A percentile compares a stretch with the other conserved stretches of the same genome.
Conservation (phyloP, 768 basidiomycete genomes). For the Thelephora aurantiotincta region DNA sequence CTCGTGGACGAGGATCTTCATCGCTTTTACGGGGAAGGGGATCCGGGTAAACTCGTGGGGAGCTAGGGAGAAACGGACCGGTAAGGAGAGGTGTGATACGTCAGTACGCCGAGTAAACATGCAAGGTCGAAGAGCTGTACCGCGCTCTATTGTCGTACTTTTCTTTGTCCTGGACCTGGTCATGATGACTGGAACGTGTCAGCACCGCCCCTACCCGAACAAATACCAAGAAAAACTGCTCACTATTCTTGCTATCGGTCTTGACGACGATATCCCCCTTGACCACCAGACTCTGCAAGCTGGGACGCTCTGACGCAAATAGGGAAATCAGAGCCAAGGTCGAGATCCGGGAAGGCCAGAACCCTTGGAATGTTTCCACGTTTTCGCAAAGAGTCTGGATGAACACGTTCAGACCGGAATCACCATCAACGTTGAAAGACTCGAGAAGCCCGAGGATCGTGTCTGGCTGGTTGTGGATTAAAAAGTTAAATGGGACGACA, state of each 20-base stretch:
- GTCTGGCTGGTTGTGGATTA: slow-evolving; percentile 78
- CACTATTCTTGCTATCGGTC: slow-evolving; percentile 69
- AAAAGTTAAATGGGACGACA: slow-evolving; percentile 85
- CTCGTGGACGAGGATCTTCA: slow-evolving; percentile 82
- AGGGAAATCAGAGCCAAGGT: slow-evolving; percentile 70
- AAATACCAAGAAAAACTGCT: slow-evolving; percentile 15
- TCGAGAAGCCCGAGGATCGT: slow-evolving; percentile 70
- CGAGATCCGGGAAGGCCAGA: slow-evolving; percentile 84
- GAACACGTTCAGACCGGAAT: slow-evolving; percentile 72
- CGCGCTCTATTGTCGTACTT: slow-evolving; percentile 35
- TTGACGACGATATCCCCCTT: slow-evolving; percentile 88
- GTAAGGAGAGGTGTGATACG: slow-evolving; percentile 1
- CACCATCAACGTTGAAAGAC: slow-evolving; percentile 40
- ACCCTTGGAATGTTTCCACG: slow-evolving; percentile 86
- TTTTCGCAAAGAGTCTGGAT: slow-evolving; percentile 92
- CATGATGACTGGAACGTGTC: slow-evolving; percentile 65
- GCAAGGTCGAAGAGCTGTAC: slow-evolving; percentile 6
- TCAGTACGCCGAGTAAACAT: background rate
- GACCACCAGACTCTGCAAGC: slow-evolving; percentile 54
- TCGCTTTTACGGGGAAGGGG: slow-evolving; percentile 81
- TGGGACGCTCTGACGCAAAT: slow-evolving; percentile 49
- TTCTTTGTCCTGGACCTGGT: slow-evolving; percentile 82
- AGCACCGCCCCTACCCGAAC: background rate
- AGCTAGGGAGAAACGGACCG: slow-evolving; percentile 27
- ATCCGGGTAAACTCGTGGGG: slow-evolving; percentile 81